phyloP scores from a whole-genome alignment of 106 monocot species.

The Dioscorea zingiberensis region DNA sequence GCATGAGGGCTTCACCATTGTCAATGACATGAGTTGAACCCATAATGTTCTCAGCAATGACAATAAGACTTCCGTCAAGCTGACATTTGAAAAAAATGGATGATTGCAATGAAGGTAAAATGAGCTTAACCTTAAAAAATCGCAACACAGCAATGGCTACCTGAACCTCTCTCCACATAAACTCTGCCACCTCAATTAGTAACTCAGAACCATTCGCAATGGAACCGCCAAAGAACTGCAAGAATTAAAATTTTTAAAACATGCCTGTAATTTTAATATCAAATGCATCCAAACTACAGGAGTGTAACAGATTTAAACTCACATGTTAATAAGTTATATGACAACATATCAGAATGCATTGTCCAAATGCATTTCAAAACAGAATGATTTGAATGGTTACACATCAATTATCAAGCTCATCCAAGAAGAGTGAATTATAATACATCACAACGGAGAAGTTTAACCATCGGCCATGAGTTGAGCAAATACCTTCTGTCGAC shows the following conservation, averaged over 20 bases:
- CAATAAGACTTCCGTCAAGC: constrained; percentile 85
- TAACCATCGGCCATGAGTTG: too few relatives aligned
- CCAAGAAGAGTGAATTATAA: too few relatives aligned
- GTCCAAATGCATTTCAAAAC: too few relatives aligned
- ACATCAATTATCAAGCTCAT: too few relatives aligned
- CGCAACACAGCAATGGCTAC: constrained; percentile 24
- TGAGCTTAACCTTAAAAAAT: background rate
- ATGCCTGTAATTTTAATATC: background rate
- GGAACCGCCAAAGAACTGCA: constrained; percentile 79
- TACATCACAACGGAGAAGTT: too few relatives aligned
- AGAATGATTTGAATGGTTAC: too few relatives aligned
- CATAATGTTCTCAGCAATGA: constrained; percentile 83
- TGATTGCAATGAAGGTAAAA: background rate
- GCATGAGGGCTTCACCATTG: constrained; percentile 56
- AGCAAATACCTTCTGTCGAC: constrained; percentile 76
- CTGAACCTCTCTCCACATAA: constrained; percentile 85
- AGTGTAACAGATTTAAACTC: too few relatives aligned
- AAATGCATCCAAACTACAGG: too few relatives aligned
- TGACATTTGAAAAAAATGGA: constrained; percentile 21
- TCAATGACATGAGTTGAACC: constrained; percentile 40
- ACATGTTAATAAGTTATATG: too few relatives aligned
- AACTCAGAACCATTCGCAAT: constrained; percentile 85
- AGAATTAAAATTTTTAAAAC: constrained; percentile 3
- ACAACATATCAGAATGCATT: too few relatives aligned
- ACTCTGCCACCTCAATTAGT: constrained; percentile 92